Evolutionary conservation across 495 filamentous ascomycete genomes (phyloP).

Genomic region (Bombardia bombarda): DNA sequence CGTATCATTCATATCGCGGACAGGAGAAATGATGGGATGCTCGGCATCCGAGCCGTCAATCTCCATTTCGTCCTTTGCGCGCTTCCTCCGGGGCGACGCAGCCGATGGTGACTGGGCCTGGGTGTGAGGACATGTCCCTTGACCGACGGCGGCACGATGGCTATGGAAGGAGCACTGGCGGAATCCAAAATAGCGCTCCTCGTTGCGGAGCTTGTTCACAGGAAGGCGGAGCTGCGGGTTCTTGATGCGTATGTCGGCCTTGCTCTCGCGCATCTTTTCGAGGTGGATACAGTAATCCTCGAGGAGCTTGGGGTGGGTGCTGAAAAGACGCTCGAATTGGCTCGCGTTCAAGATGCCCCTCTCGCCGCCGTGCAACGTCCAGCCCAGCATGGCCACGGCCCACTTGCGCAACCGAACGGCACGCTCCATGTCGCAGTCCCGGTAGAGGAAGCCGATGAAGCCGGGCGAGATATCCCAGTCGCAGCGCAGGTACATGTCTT

Average conservation of each 20-base stretch:
- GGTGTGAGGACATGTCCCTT: constrained; percentile 34
- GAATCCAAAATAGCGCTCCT: constrained; percentile 41
- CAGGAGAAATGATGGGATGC: constrained; percentile 13
- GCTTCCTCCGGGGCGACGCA: neutral
- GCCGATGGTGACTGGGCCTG: neutral
- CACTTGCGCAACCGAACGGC: constrained; percentile 36
- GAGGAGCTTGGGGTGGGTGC: constrained; percentile 25
- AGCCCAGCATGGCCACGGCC: constrained; percentile 43
- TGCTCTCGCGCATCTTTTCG: constrained; percentile 30
- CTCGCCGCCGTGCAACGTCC: constrained; percentile 27
- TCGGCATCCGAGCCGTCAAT: constrained; percentile 13
- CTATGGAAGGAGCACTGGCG: constrained; percentile 42
- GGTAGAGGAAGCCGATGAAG: constrained; percentile 37
- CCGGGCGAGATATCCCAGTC: constrained; percentile 40
- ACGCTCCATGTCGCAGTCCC: constrained; percentile 31
- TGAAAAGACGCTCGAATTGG: constrained; percentile 28
- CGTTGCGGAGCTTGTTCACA: constrained; percentile 33
- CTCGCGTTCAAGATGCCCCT: constrained; percentile 8
- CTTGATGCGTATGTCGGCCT: constrained; percentile 38
- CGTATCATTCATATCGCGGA: constrained; percentile 15
- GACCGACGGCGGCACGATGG: constrained; percentile 34
- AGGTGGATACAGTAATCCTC: constrained; percentile 37
- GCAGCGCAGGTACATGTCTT: constrained; percentile 41
- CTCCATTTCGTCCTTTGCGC: constrained; percentile 7
- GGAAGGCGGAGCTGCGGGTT: constrained; percentile 41